Evolutionary conservation across 1,139 yeast genomes (phyloP).

Genomic region (Geotrichum aggregatum): DNA sequence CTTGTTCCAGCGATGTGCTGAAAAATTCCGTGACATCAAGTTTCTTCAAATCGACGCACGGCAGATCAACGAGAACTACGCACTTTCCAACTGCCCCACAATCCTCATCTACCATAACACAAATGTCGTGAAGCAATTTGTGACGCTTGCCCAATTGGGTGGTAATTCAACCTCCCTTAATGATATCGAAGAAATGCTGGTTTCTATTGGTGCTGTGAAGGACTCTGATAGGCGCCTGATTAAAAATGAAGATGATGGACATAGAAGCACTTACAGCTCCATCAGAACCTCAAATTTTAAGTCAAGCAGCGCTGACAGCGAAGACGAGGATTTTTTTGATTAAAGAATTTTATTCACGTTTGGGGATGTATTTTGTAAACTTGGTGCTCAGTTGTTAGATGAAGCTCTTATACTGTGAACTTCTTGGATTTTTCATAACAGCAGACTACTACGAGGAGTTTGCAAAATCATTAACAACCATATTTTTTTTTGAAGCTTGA

Average conservation of each 20-base stretch:
- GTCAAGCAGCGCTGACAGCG: constrained; percentile 11
- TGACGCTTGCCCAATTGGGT: constrained; percentile 76
- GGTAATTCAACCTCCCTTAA: constrained; percentile 67
- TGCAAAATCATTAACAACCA: too few species aligned
- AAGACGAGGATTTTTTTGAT: constrained; percentile 23
- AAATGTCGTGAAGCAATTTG: constrained; percentile 69
- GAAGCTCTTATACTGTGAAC: too few species aligned
- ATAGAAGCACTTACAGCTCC: constrained; percentile 12
- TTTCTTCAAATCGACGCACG: constrained; percentile 85
- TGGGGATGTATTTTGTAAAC: too few species aligned
- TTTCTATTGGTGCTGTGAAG: constrained; percentile 59
- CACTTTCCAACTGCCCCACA: constrained; percentile 87
- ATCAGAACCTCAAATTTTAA: constrained; percentile 12
- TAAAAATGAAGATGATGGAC: constrained; percentile 56
- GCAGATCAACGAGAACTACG: constrained; percentile 88
- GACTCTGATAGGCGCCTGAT: constrained; percentile 62
- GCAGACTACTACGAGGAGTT: too few species aligned
- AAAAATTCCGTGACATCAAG: constrained; percentile 58
- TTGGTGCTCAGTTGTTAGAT: too few species aligned
- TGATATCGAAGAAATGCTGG: constrained; percentile 70
- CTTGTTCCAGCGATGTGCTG: constrained; percentile 44
- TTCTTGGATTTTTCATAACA: too few species aligned
- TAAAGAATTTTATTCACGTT: not conserved
- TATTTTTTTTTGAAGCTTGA: too few species aligned
- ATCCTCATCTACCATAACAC: constrained; percentile 72